Evolutionary conservation across 1,284 basidiomycete genomes (phyloP).

Genomic region (Exobasidium rhododendri): DNA sequence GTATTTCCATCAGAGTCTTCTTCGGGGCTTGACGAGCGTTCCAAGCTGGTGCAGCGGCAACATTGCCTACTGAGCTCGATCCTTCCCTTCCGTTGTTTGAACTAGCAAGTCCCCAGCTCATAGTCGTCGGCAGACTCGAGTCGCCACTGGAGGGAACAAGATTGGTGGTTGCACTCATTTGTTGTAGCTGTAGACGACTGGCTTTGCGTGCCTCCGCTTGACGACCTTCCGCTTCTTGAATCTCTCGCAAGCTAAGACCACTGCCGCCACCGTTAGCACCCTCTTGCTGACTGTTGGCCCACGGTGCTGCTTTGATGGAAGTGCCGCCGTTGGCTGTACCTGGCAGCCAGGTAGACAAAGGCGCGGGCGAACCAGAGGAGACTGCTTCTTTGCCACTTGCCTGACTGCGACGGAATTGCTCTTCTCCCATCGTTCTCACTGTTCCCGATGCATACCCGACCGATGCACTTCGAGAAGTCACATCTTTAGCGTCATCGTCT

Average conservation of each 20-base stretch:
- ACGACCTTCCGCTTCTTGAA: constrained; percentile 88
- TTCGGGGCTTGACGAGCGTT: constrained; percentile 59
- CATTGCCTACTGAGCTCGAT: constrained; percentile 59
- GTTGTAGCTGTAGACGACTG: constrained; percentile 39
- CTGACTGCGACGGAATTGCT: constrained; percentile 31
- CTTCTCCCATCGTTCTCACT: constrained; percentile 37
- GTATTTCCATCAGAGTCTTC: constrained; percentile 97
- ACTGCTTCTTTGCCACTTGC: constrained; percentile 10
- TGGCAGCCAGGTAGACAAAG: constrained; percentile 32
- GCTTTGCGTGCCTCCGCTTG: constrained; percentile 68
- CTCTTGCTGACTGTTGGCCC: constrained; percentile 37
- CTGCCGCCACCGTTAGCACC: constrained; percentile 14
- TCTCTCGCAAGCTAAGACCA: constrained; percentile 73
- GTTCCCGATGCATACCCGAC: constrained; percentile 24
- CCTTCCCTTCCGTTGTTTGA: constrained; percentile 49
- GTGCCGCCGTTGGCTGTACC: constrained; percentile 19
- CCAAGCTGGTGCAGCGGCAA: constrained; percentile 38
- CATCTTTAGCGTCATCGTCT: not conserved
- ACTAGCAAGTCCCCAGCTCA: constrained; percentile 58
- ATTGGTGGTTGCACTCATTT: constrained; percentile 21
- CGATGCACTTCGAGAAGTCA: not conserved
- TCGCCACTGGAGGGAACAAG: not conserved
- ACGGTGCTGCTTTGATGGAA: constrained; percentile 40
- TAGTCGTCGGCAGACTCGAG: constrained; percentile 33
- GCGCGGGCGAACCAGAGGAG: not conserved